Evolutionary conservation across 805 yeast genomes (phyloP).

Genomic region (Nakazawaea anatomiae): DNA sequence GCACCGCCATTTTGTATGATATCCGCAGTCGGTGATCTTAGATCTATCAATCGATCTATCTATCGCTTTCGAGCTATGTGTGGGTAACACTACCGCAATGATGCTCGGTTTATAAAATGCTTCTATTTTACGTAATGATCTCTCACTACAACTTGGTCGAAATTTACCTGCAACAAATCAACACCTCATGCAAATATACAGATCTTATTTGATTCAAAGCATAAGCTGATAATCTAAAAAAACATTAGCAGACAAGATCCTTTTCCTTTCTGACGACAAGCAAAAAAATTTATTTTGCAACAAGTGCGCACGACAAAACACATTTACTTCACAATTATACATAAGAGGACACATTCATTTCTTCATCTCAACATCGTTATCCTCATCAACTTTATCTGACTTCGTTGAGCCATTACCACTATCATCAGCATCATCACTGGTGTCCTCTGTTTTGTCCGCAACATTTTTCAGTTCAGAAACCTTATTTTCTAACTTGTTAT

Average conservation of each 20-base stretch:
- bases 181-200: too few relatives aligned
- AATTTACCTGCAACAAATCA: too few relatives aligned
- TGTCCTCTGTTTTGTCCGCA: slow-evolving; percentile 8
- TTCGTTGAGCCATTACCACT: not conserved
- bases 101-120: too few relatives aligned
- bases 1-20: not conserved
- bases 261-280: too few relatives aligned
- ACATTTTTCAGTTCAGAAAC: not conserved
- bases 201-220: too few relatives aligned
- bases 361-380: slow-evolving; percentile 10
- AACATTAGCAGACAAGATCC: too few relatives aligned
- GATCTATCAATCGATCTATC: not conserved
- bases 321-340: too few relatives aligned
- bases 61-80: too few relatives aligned
- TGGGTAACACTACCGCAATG: too few relatives aligned
- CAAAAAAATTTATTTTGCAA: not conserved
- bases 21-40: not conserved
- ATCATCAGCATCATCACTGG: slow-evolving; percentile 14
- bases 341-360: not conserved
- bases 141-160: too few relatives aligned
- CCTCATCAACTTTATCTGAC: slow-evolving; percentile 3
- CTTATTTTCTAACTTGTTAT: slow-evolving; percentile 86
- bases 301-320: not conserved
- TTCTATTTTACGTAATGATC: too few relatives aligned
- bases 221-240: too few relatives aligned